These are phyloP conservation scores for Paraphaeosphaeria sporulosa DNA, from an alignment of 2,329 filamentous ascomycete species.

Conservation along the genomic window DNA sequence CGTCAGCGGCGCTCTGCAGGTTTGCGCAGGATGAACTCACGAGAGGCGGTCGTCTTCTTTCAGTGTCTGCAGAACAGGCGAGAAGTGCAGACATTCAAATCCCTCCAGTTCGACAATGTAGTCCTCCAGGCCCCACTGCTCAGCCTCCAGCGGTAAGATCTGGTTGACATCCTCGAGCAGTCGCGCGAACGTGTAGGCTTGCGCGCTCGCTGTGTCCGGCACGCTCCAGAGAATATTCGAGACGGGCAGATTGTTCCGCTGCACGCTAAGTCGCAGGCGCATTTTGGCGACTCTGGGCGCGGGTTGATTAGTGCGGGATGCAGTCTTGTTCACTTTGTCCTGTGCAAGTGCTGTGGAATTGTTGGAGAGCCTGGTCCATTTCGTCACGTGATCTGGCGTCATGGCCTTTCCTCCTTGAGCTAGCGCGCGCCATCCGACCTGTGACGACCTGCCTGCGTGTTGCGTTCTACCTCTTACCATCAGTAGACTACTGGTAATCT, in stretches of 20 bases:
- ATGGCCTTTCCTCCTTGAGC: background rate
- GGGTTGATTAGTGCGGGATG: constrained; percentile 10
- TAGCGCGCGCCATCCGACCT: background rate
- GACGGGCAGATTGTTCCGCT: constrained; percentile 46
- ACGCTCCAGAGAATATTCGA: constrained; percentile 50
- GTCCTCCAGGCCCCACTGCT: constrained; percentile 86
- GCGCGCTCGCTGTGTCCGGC: constrained; percentile 38
- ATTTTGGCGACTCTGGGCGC: constrained; percentile 27
- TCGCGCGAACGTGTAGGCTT: constrained; percentile 69
- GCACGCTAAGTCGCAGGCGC: constrained; percentile 48
- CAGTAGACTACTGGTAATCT: no score
- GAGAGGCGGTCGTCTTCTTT: constrained; percentile 85
- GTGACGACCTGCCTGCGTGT: background rate
- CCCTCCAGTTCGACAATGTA: constrained; percentile 81
- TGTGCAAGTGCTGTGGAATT: background rate
- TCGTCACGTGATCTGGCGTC: constrained; percentile 17
- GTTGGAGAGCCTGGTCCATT: constrained; percentile 12
- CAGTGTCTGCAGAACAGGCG: constrained; percentile 72
- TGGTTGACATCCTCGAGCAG: constrained; percentile 82
- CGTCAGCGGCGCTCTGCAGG: constrained; percentile 17
- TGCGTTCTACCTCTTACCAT: no score
- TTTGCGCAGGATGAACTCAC: constrained; percentile 58
- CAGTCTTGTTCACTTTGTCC: background rate
- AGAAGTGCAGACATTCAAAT: constrained; percentile 90
- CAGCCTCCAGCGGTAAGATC: constrained; percentile 79